Percentiles rank a stretch among this genome's conserved stretches.
Conservation (phyloP, 2,329 filamentous ascomycete species). For the Neofusicoccum cordaticola region DNA sequence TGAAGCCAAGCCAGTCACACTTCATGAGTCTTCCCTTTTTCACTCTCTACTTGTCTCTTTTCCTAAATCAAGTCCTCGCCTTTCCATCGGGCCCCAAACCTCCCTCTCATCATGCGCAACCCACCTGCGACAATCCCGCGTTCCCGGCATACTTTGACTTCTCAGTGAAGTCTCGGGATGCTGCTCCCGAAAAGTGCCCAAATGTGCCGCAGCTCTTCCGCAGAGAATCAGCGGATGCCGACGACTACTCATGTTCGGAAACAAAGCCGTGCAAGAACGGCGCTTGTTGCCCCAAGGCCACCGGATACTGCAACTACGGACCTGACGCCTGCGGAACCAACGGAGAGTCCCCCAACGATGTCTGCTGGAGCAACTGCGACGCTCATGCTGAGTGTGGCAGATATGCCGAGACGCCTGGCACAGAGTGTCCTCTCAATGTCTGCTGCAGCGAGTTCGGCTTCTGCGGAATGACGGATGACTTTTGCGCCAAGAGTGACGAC, state of each 20-base stretch:
- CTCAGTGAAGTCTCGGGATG: neutral
- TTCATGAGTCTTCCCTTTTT: neutral
- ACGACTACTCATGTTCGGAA: neutral
- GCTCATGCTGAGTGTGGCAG: neutral
- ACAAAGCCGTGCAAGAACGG: slow-evolving; percentile 5
- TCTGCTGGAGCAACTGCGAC: slow-evolving; percentile 19
- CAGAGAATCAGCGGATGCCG: neutral
- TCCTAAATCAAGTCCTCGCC: neutral
- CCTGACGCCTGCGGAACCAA: slow-evolving; percentile 9
- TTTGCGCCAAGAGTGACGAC: neutral
- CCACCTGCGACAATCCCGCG: neutral
- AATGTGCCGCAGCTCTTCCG: neutral
- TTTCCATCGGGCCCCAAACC: neutral
- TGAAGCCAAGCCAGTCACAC: neutral
- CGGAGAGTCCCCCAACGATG: neutral
- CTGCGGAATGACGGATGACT: slow-evolving; percentile 11
- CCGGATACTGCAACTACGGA: slow-evolving; percentile 8
- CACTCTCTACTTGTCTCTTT: neutral
- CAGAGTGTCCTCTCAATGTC: neutral
- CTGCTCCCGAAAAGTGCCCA: neutral
- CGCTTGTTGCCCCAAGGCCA: neutral
- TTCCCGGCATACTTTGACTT: neutral
- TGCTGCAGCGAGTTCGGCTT: neutral
- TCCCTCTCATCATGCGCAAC: neutral
- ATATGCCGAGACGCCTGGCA: neutral